Evolutionary conservation across 2,329 filamentous ascomycete genomes (phyloP), one percentile per base, ranked within the genome.

Genomic region (Pseudogymnoascus sp.): DNA sequence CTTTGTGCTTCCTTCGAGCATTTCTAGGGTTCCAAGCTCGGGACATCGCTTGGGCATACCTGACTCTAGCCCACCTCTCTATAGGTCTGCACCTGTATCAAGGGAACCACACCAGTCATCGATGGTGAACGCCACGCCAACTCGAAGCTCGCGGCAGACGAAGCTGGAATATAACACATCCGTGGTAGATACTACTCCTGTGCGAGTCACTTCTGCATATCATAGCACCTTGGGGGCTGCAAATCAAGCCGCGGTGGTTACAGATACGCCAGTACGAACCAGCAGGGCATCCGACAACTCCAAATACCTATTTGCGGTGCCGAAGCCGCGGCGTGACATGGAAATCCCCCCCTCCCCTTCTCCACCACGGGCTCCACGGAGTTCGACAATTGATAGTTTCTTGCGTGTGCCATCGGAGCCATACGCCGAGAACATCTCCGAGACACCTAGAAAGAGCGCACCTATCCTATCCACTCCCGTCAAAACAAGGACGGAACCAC

Each of bases 1-100:
- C 6, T 38, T 65, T 19, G 39, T 69, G 6, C 68, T 70, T 10
- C 61, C 65, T 10, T 72, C 69, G 14, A 72, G 70, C 52, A 39
- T 67, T 41, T 64, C 66, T n/a, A 65, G 63, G n/a, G 63, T 72
- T 58, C 68, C 69, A 37, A 69, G 70, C 59, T 72, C 71, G 3
- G 63, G 45, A 12, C 16, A 55, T 16, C 49, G 11, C 49, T 12
- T 21, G 5, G n/a, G 29, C 29, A 16, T 55, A 33, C 49, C 49
- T 5, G 49, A 55, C 49, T 55, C 49, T 33, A 55, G 49, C 6
- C 49, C 49, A 8, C 49, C 49, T 55, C 49, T 55, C 10, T 55
- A 55, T 55, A 55, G 49, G 16, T 3, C 29, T 21, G 11, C 3
- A 8, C n/a, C 29, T 21, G 16, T 21, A 21, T 55, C 29, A 41